Evolutionary conservation across 2,329 filamentous ascomycete genomes (phyloP).

Genomic region (Venturia nashicola): DNA sequence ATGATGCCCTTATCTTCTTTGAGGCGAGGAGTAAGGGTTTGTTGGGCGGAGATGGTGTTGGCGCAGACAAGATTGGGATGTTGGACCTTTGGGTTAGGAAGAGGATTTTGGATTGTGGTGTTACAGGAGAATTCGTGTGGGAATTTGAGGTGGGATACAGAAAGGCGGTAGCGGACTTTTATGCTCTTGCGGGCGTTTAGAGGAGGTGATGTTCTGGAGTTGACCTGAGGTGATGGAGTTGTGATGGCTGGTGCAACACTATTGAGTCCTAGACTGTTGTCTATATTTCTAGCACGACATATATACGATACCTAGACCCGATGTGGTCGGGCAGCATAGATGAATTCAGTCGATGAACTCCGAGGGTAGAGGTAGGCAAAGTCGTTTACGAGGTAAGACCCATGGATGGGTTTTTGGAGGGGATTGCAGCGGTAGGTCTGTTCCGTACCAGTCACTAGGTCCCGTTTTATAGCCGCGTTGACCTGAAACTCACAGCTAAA

Average conservation of each 20-base stretch:
- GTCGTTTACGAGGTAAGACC: no score
- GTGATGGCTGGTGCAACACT: neutral
- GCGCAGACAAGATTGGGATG: conserved; percentile 7
- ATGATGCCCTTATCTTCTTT: conserved; percentile 2
- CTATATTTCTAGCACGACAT: no score
- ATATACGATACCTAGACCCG: no score
- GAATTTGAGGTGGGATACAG: conserved; percentile 38
- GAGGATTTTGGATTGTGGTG: conserved; percentile 39
- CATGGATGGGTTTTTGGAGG: neutral
- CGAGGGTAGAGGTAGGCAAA: no score
- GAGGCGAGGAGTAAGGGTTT: conserved; percentile 16
- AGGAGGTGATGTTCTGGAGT: neutral
- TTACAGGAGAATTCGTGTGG: conserved; percentile 36
- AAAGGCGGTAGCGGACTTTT: conserved; percentile 32
- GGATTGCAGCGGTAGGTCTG: neutral
- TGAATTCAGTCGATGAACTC: no score
- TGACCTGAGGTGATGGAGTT: neutral
- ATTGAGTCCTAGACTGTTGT: no score
- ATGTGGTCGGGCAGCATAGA: no score
- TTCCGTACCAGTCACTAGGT: neutral
- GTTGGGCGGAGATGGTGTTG: neutral
- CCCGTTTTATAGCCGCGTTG: neutral
- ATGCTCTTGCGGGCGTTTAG: neutral
- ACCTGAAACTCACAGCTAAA: neutral
- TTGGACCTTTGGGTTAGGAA: conserved; percentile 19